Evolutionary conservation across 495 filamentous ascomycete species (phyloP), one percentile per base, ranked within the genome.

Genomic region (Xylaria cubensis): DNA sequence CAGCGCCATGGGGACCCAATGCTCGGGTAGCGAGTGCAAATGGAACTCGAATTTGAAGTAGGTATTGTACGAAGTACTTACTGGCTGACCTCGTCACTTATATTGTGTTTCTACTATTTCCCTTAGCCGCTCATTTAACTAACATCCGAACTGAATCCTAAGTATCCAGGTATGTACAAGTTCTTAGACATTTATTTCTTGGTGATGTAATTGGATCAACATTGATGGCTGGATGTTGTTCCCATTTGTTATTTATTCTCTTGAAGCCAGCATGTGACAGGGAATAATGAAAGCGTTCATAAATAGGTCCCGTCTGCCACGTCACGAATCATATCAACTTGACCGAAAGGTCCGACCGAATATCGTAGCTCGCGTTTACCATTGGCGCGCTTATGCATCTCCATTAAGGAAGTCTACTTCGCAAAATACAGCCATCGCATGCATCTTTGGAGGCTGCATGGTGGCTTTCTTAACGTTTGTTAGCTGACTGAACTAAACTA

Each of bases 1-100:
- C 29, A 29, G 29, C 7, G 17, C 29, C 88, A 15, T 90, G 1
- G 87, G 88, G 0, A 92, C 91, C 0, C 85, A 81, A 77, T 91
- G 91, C 5, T 82, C 67, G 0, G 90, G 90, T n/a, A 94, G 88
- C 26, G 81, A 73, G 36, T 39, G 6, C 36, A 8, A 39, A 39
- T 36, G 3, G 34, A 36, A 4, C 34, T 36, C 4, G 8, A 6
- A 8, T 39, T 8, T 29, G 26, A 29, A 29, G 26, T 29, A 29
- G 2, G 26, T 29, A 29, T 2, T 29, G 26, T 29, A 29, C 26
- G 26, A 29, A 29, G 8, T 39, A 8, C 7, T 39, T 39, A 39
- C 36, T 13, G 2, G 2, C 39, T 13, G 39, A 42, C 39, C 39
- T 42, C 26, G 21, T 42, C 42, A 21, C 42, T 51, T 34, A 66